Base-by-base conservation (phyloP, 2,329 filamentous ascomycete genomes). In the Diplodia corticola region DNA sequence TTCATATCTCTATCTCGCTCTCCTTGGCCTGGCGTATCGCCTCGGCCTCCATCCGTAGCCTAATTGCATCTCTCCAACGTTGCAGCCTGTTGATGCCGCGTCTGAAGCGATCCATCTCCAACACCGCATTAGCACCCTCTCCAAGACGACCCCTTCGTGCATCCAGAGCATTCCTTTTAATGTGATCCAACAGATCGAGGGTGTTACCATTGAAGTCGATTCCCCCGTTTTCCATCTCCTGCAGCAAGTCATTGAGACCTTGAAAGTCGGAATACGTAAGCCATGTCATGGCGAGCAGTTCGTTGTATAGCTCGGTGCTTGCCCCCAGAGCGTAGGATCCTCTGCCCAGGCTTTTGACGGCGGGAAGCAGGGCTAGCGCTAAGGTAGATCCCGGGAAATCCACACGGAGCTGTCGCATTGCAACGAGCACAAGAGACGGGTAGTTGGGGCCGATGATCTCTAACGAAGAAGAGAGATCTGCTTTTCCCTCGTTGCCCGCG, bases 291-390 rank as follows among this genome's bases (percentile, higher is more conserved):
- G 81, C 76, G 26, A 91, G 81, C 37, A 92, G 82, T 57, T 86
- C 82, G 73, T 90, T 88, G 80, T 91, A 93, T 49, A 93, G 85
- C 0, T 84, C 80, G 0, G 89, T 90, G 20, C 88, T 88, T 5
- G 86, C 88, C 55, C 90, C 91, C 0, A 94, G 83, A 6, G 91
- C 87, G 72, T 89, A 91, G 0, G 89, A 89, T 1, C 86, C 84
- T 1, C 90, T 83, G 1, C 91, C 90, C 0, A 91, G 81, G 51
- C 84, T 81, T 73, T 90, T 91, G 71, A 93, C 80, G 7, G 85
- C 84, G 0, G 90, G 89, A 0, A 93, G 80, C 28, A 93, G 77
- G 51, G 83, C 82, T 51, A 90, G 82, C 0, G 83, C 81, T 0
- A 90, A 80, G 0, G 83, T 80, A 0, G 90, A 92, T 0, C 85